Evolutionary conservation across 2,329 filamentous ascomycete genomes (phyloP).

Genomic region (Aspergillus sp.): DNA sequence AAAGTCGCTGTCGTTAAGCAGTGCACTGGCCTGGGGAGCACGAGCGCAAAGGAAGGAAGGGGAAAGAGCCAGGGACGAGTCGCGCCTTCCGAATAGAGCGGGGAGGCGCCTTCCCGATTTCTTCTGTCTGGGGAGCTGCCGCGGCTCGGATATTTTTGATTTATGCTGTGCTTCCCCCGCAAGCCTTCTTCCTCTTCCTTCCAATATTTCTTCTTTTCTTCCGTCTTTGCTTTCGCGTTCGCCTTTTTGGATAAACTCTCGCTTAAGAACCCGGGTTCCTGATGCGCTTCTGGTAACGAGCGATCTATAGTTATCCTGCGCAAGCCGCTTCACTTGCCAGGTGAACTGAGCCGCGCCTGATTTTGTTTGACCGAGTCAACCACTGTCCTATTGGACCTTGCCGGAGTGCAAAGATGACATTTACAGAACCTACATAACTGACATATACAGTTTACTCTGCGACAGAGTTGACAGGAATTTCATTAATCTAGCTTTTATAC

Average conservation of each 20-base stretch:
- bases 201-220: neutral
- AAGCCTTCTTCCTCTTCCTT: neutral
- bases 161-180: slow-evolving; percentile 1
- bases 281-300: too few species aligned
- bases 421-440: neutral
- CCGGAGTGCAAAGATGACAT: neutral
- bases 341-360: too few species aligned
- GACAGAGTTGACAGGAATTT: neutral
- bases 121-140: neutral
- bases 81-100: neutral
- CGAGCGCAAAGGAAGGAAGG: neutral
- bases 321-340: too few species aligned
- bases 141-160: slow-evolving; percentile 8
- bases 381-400: neutral
- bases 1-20: neutral
- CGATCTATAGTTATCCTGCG: too few species aligned
- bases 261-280: neutral
- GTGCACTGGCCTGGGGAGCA: neutral
- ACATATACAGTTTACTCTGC: neutral
- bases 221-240: neutral
- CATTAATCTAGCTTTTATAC: slow-evolving; percentile 28
- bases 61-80: neutral
- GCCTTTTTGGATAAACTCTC: neutral
- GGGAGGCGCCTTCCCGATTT: neutral
- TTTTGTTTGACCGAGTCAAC: too few species aligned